These are phyloP conservation scores for Trichoderma virens DNA, from an alignment of 495 filamentous ascomycete species.

Conservation along the genomic window DNA sequence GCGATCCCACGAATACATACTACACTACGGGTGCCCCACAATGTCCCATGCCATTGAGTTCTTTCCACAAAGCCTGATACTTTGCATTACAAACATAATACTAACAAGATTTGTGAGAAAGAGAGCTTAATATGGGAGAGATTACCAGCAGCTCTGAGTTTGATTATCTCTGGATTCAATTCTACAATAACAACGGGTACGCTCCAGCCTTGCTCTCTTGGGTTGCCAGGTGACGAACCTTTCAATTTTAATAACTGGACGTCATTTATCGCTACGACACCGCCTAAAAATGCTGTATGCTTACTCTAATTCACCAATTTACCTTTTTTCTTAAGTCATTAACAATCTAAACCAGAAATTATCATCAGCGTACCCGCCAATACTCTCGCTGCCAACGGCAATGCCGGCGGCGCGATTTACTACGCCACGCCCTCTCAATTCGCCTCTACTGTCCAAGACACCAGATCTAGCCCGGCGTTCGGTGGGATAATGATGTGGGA, in stretches of 20 bases:
- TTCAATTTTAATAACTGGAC: conserved; percentile 56
- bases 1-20: conserved; percentile 32
- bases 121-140: conserved; percentile 28
- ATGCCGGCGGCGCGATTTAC: conserved; percentile 10
- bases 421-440: conserved; percentile 17
- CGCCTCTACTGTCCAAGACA: conserved; percentile 15
- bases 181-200: conserved; percentile 27
- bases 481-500: conserved; percentile 27
- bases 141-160: conserved; percentile 32
- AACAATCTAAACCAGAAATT: too few species aligned
- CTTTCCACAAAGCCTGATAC: too few species aligned
- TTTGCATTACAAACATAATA: too few species aligned
- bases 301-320: neutral
- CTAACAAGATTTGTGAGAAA: too few species aligned
- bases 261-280: conserved; percentile 42
- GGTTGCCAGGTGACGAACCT: conserved; percentile 23
- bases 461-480: conserved; percentile 16
- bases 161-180: conserved; percentile 18
- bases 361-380: too few species aligned
- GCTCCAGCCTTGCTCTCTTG: conserved; percentile 12
- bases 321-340: neutral
- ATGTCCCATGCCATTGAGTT: conserved; percentile 48
- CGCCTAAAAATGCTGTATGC: conserved; percentile 35
- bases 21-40: conserved; percentile 49
- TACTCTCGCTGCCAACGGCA: conserved; percentile 17